Base-by-base conservation (phyloP, 352 stramenopile species). In the Nothophytophthora sp. region DNA sequence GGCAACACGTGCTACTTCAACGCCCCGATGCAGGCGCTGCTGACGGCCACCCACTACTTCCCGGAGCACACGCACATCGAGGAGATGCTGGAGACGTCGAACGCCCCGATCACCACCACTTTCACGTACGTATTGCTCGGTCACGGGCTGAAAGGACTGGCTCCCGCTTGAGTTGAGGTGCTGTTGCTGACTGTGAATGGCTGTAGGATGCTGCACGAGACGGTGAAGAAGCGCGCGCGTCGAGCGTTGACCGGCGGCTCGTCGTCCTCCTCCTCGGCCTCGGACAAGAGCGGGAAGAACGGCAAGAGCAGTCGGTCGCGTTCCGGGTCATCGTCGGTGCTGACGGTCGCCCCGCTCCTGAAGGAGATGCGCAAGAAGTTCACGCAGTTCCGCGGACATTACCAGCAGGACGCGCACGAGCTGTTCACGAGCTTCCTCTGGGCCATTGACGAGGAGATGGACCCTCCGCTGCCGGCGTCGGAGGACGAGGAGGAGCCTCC, bases 381-480 rank as follows among this genome's bases (percentile, higher is more conserved):
- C 62, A 73, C 83, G 5, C 86, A 92, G 20, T 99, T 99, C 59
- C 66, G 74, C n/a, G 96, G 96, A 2, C 81, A 89, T 56, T 85
- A 95, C 36, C 97, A 99, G 73, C 97, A 99, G 38, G 97, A 99
- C 60, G 87, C 94, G 5, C 94, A 99, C 57, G 97, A 99, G 62
- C 59, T 99, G 0, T 84, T 99, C 9, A 69, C 74, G 7, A 97
- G 88, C 52, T 74, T 99, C 8, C 60, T 99, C 15, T 97, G 76
- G 75, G 71, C 73, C n/a, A 81, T 91, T 29, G 81, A 91, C 33
- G 81, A 91, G 41, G 81, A 91, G 32, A 67, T 79, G 37, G 73
- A 88, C 25, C 76, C 76, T 27, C 69, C 71, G 5, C 34, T 51
- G 13, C 52, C 47, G 15, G 16, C 22, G 13, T 22, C 12, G n/a